A percentile compares a stretch with the other conserved stretches of the same genome.
Conservation (phyloP, 1,284 basidiomycete species). For the Cutaneotrichosporon mucoides region DNA sequence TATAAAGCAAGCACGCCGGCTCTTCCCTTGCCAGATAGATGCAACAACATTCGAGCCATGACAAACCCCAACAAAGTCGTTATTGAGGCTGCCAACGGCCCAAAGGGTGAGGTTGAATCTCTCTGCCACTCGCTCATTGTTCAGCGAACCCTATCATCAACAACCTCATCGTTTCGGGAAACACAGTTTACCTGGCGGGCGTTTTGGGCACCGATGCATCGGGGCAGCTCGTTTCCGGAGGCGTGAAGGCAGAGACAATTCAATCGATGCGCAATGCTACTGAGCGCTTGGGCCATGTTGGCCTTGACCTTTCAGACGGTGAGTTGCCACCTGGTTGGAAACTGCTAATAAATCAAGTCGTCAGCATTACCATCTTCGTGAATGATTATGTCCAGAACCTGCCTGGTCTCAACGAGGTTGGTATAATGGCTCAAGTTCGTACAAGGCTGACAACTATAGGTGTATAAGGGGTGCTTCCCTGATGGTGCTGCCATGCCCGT, state of each 20-base stretch:
- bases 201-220: conserved; percentile 55
- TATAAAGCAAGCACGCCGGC: no score
- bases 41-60: not conserved
- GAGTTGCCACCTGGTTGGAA: not conserved
- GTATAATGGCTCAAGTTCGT: no score
- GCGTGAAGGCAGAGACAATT: conserved; percentile 68
- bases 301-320: conserved; percentile 21
- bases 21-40: no score
- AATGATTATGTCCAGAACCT: conserved; percentile 12
- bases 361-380: conserved; percentile 13
- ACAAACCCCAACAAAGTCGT: conserved; percentile 2
- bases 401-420: conserved; percentile 12
- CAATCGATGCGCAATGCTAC: conserved; percentile 65
- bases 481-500: conserved; percentile 6
- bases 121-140: no score
- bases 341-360: conserved; percentile 1
- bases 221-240: conserved; percentile 65
- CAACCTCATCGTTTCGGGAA: conserved; percentile 14
- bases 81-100: conserved; percentile 4
- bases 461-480: conserved; percentile 13
- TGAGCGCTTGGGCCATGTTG: conserved; percentile 32
- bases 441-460: not conserved
- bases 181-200: conserved; percentile 18
- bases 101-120: not conserved
- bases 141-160: conserved; percentile 11